These are phyloP conservation scores for Raphanus sativus DNA, from an alignment of 345 rosid genomes.

Conservation along the genomic window DNA sequence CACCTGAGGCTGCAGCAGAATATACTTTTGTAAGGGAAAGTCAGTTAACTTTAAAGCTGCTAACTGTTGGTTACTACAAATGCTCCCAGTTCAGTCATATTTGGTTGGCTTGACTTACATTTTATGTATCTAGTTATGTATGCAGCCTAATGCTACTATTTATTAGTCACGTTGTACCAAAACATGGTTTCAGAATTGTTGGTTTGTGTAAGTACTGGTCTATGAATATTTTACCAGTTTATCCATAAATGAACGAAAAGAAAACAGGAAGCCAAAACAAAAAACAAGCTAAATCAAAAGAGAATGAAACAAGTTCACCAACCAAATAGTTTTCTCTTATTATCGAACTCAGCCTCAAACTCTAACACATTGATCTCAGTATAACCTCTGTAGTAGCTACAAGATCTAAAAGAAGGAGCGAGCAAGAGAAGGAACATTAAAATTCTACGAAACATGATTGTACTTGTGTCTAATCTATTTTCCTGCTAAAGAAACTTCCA, in stretches of 20 bases:
- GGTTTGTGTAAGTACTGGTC: background rate
- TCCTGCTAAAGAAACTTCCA: slow-evolving; percentile 15
- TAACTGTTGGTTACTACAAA: slow-evolving; percentile 12
- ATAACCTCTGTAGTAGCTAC: slow-evolving; percentile 19
- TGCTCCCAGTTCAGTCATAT: background rate
- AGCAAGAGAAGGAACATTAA: slow-evolving; percentile 27
- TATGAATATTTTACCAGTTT: background rate
- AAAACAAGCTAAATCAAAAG: slow-evolving; percentile 28
- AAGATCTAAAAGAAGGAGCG: slow-evolving; percentile 38
- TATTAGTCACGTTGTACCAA: background rate
- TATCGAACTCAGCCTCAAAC: slow-evolving; percentile 53
- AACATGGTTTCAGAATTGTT: background rate
- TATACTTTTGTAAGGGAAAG: background rate
- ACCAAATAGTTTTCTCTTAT: slow-evolving; percentile 24
- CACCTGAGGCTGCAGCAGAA: slow-evolving; percentile 69
- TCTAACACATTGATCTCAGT: slow-evolving; percentile 59
- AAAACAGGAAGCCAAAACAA: slow-evolving; percentile 40
- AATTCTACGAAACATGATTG: slow-evolving; percentile 15
- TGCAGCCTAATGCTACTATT: background rate
- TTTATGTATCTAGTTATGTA: background rate
- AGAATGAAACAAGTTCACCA: slow-evolving; percentile 42
- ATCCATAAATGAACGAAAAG: slow-evolving; percentile 44
- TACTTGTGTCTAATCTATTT: slow-evolving; percentile 28
- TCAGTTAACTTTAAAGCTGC: slow-evolving; percentile 2
- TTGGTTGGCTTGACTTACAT: slow-evolving; percentile 3